A percentile compares a stretch with the other conserved stretches of the same genome.
phyloP scores from a whole-genome alignment of 1,284 basidiomycete species.

The Apiotrichum akiyoshidainum region DNA sequence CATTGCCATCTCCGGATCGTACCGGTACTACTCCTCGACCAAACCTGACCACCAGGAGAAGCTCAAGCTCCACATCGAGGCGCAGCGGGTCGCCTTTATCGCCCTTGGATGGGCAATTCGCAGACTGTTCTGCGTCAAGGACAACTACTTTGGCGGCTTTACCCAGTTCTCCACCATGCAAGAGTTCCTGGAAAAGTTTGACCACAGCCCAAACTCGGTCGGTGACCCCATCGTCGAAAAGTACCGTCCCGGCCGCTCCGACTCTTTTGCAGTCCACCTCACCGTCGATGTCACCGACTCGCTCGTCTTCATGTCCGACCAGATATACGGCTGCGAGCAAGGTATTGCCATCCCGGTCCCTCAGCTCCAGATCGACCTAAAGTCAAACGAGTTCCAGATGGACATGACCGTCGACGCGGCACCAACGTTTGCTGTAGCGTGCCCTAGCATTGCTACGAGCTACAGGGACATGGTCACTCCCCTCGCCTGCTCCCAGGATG shows the following conservation, averaged over 20 bases:
- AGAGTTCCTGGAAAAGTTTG: slow-evolving; percentile 73
- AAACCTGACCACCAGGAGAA: slow-evolving; percentile 71
- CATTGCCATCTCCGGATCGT: slow-evolving; percentile 66
- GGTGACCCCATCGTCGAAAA: slow-evolving; percentile 78
- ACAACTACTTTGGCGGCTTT: slow-evolving; percentile 88
- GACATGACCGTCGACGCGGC: slow-evolving; percentile 75
- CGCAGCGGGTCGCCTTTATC: slow-evolving; percentile 62
- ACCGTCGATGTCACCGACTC: slow-evolving; percentile 59
- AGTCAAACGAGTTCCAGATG: slow-evolving; percentile 81
- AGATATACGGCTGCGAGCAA: slow-evolving; percentile 66
- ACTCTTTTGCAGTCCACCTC: slow-evolving; percentile 72
- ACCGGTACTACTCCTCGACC: slow-evolving; percentile 67
- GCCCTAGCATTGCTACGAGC: slow-evolving; percentile 55
- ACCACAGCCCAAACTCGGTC: slow-evolving; percentile 56
- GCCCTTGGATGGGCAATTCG: slow-evolving; percentile 80
- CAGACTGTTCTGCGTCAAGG: slow-evolving; percentile 77
- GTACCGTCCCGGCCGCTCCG: slow-evolving; percentile 73
- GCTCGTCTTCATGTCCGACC: slow-evolving; percentile 65
- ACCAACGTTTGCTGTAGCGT: slow-evolving; percentile 59
- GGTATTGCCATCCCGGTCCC: slow-evolving; percentile 61
- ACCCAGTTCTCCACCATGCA: slow-evolving; percentile 82
- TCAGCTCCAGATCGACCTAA: slow-evolving; percentile 68
- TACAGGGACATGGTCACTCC: slow-evolving; percentile 32
- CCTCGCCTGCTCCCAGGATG: slow-evolving; percentile 27
- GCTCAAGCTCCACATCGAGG: slow-evolving; percentile 59